Evolutionary conservation across 2,329 filamentous ascomycete genomes (phyloP).

Genomic region (Podosphaera leucotricha): DNA sequence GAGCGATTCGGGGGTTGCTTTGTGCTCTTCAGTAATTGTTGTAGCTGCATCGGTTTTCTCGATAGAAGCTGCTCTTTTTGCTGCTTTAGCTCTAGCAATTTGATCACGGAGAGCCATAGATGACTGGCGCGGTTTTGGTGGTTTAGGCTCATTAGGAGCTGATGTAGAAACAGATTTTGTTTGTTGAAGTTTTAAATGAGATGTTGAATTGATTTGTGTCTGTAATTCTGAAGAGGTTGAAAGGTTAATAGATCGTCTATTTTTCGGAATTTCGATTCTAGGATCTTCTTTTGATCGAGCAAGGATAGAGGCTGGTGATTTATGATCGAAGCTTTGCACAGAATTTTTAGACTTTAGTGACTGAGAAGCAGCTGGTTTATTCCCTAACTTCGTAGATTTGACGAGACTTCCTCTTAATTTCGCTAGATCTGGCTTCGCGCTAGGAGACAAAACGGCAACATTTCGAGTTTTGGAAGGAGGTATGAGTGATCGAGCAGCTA

Average conservation of each 20-base stretch:
- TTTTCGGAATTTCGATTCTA: constrained; percentile 9
- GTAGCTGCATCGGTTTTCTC: constrained; percentile 15
- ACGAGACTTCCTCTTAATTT: not conserved
- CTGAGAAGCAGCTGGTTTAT: constrained; percentile 24
- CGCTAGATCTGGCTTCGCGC: constrained; percentile 8
- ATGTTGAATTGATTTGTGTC: too few species aligned
- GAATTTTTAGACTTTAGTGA: constrained; percentile 28
- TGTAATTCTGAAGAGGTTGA: constrained; percentile 5
- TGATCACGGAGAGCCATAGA: constrained; percentile 68
- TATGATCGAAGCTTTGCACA: constrained; percentile 28
- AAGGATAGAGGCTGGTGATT: constrained; percentile 25
- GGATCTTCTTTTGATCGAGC: constrained; percentile 12
- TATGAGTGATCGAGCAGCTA: constrained; percentile 17
- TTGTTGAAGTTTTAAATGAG: not conserved
- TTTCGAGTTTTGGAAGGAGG: constrained; percentile 14
- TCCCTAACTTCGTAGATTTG: constrained; percentile 17
- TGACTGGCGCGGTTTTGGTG: constrained; percentile 44
- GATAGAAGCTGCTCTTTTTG: constrained; percentile 32
- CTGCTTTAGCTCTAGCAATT: constrained; percentile 79
- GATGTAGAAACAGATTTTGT: constrained; percentile 2
- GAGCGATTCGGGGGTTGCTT: constrained; percentile 27
- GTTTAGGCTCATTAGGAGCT: constrained; percentile 19
- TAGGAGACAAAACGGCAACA: constrained; percentile 16
- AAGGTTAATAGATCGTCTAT: constrained; percentile 7
- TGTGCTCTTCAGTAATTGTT: constrained; percentile 13